phyloP scores from a whole-genome alignment of 331 rosid species.

The Arachis monticola region DNA sequence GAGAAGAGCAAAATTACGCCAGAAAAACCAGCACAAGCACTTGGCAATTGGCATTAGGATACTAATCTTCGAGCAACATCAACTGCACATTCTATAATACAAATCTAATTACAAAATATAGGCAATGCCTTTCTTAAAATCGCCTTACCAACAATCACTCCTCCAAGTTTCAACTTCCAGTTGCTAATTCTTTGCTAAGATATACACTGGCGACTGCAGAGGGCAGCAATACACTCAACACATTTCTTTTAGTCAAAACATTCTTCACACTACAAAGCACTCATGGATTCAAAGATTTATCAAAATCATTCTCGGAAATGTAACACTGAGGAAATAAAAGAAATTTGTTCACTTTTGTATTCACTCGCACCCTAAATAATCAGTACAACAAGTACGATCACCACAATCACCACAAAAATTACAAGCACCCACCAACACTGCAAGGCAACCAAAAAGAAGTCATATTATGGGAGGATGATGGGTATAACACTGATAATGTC shows the following conservation, averaged over 20 bases:
- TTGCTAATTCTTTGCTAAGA: constrained; percentile 30
- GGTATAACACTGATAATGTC: constrained; percentile 7
- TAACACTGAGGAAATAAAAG: constrained; percentile 14
- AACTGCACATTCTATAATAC: constrained; percentile 20
- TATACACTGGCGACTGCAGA: constrained; percentile 31
- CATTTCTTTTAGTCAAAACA: constrained; percentile 34
- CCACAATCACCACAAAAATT: constrained; percentile 50
- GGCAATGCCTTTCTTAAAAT: constrained; percentile 21
- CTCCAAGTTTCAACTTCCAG: constrained; percentile 38
- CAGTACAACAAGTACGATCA: constrained; percentile 48
- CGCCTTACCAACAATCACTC: constrained; percentile 12
- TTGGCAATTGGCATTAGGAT: background rate
- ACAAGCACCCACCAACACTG: constrained; percentile 79
- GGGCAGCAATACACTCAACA: constrained; percentile 33
- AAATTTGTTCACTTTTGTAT: background rate
- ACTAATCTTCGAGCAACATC: constrained; percentile 3
- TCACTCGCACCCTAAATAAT: constrained; percentile 43
- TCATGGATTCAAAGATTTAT: constrained; percentile 29
- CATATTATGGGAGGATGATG: constrained; percentile 6
- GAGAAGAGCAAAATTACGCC: background rate
- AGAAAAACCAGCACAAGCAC: constrained; percentile 13
- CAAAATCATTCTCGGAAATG: constrained; percentile 34
- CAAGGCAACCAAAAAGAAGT: constrained; percentile 39
- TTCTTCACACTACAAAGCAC: constrained; percentile 38
- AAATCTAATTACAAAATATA: constrained; percentile 26